Conservation (phyloP, 257 asterid species). For the Solanum bukasovii region DNA sequence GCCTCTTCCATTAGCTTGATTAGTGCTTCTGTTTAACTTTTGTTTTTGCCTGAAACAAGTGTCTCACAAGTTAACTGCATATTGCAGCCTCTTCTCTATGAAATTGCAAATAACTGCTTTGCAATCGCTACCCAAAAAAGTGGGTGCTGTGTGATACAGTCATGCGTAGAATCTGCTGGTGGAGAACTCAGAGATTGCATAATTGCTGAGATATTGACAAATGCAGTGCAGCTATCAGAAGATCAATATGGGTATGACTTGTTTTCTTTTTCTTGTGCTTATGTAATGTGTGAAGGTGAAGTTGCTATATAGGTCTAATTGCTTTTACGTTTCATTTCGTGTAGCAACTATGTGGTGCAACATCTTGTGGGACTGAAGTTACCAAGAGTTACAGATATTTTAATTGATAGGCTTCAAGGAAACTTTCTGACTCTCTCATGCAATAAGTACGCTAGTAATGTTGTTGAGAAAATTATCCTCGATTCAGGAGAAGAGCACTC, state of each 20-base stretch:
- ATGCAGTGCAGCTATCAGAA: conserved; percentile 40
- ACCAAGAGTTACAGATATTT: conserved; percentile 23
- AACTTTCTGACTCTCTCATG: conserved; percentile 38
- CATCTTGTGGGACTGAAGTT: conserved; percentile 42
- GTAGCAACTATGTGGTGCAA: conserved; percentile 82
- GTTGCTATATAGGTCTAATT: not conserved
- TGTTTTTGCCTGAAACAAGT: not conserved
- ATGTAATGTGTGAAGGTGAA: not conserved
- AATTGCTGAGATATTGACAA: conserved; percentile 31
- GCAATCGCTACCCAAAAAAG: conserved; percentile 50
- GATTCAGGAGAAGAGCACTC: conserved; percentile 20
- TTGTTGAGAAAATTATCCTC: conserved; percentile 50
- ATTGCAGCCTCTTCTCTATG: conserved; percentile 43
- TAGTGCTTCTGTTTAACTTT: not conserved
- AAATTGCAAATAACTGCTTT: conserved; percentile 34
- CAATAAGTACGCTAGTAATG: conserved; percentile 72
- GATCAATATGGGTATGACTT: conserved; percentile 66
- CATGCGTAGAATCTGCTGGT: conserved; percentile 39
- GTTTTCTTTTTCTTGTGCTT: not conserved
- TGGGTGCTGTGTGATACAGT: conserved; percentile 72
- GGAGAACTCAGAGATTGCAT: conserved; percentile 41
- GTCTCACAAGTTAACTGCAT: conserved; percentile 10
- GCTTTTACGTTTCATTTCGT: not conserved
- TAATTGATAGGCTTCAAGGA: conserved; percentile 37
- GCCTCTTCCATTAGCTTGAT: not conserved